Evolutionary conservation across 2,329 filamentous ascomycete species (phyloP).

Genomic region (Alternaria rosae): DNA sequence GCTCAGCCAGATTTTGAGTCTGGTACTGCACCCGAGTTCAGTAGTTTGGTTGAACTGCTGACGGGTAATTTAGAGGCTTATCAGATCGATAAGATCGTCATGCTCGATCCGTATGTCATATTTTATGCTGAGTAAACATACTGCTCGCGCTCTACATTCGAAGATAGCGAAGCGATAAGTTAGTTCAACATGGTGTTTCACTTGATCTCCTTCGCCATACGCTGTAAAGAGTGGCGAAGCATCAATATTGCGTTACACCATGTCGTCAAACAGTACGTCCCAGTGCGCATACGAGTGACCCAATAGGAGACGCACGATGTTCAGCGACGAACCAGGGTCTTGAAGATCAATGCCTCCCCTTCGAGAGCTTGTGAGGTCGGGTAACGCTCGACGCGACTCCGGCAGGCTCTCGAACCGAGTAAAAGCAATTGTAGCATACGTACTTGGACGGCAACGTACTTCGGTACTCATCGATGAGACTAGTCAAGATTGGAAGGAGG

Average conservation of each 20-base stretch:
- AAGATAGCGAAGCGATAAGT: background rate
- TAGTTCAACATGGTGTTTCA: background rate
- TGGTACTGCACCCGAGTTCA: background rate
- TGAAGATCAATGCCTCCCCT: background rate
- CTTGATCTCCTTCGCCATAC: background rate
- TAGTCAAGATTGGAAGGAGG: background rate
- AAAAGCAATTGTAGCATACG: background rate
- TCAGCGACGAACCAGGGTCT: background rate
- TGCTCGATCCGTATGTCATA: background rate
- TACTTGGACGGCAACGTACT: background rate
- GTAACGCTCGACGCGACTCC: background rate
- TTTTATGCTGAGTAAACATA: background rate
- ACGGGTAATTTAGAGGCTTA: background rate
- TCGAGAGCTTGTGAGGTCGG: background rate
- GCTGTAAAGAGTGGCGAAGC: background rate
- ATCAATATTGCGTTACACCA: background rate
- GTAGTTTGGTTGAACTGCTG: background rate
- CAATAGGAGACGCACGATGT: background rate
- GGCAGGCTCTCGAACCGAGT: background rate
- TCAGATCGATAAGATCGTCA: background rate
- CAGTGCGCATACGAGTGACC: background rate
- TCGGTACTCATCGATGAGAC: background rate
- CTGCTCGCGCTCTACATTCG: background rate
- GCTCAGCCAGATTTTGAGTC: accelerated
- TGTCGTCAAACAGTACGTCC: background rate